A percentile compares a stretch with the other conserved stretches of the same genome.
Conservation (phyloP, 1,284 basidiomycete genomes). For the Ustilago vetiveriae region DNA sequence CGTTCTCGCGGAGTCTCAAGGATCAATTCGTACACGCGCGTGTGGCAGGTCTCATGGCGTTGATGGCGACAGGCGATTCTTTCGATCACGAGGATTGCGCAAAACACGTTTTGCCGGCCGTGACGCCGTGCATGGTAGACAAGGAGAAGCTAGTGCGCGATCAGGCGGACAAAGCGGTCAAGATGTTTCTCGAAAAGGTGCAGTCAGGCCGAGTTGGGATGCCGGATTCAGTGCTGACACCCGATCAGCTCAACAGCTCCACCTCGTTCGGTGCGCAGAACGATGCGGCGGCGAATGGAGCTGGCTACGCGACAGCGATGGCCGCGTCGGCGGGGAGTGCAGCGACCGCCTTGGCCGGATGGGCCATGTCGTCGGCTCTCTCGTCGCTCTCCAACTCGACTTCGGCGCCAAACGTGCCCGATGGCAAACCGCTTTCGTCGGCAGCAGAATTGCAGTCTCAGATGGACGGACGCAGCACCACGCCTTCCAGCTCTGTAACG, state of each 20-base stretch:
- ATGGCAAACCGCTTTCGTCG: conserved; percentile 26
- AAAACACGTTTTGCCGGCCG: conserved; percentile 51
- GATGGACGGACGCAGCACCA: conserved; percentile 42
- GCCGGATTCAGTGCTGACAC: conserved; percentile 53
- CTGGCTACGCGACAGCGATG: conserved; percentile 34
- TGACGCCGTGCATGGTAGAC: conserved; percentile 62
- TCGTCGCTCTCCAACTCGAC: conserved; percentile 41
- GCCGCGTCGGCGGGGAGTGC: conserved; percentile 59
- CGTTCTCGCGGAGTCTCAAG: conserved; percentile 88
- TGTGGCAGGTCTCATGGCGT: conserved; percentile 92
- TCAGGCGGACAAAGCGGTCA: conserved; percentile 55
- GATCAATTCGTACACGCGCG: conserved; percentile 92
- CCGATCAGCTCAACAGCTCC: conserved; percentile 27
- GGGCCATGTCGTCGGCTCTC: conserved; percentile 57
- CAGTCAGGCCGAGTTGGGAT: conserved; percentile 40
- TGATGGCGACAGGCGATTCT: conserved; percentile 92
- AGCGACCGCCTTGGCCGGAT: conserved; percentile 58
- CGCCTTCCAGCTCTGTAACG: conserved; percentile 7
- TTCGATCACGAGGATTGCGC: conserved; percentile 72
- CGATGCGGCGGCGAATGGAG: conserved; percentile 14
- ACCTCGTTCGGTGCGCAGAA: conserved; percentile 16
- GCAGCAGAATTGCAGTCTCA: conserved; percentile 40
- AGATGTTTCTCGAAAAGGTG: conserved; percentile 56
- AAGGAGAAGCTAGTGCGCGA: conserved; percentile 61
- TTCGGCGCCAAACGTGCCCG: conserved; percentile 19